phyloP scores from a whole-genome alignment of 2,329 filamentous ascomycete species.

The Sporothrix brunneoviolacea region DNA sequence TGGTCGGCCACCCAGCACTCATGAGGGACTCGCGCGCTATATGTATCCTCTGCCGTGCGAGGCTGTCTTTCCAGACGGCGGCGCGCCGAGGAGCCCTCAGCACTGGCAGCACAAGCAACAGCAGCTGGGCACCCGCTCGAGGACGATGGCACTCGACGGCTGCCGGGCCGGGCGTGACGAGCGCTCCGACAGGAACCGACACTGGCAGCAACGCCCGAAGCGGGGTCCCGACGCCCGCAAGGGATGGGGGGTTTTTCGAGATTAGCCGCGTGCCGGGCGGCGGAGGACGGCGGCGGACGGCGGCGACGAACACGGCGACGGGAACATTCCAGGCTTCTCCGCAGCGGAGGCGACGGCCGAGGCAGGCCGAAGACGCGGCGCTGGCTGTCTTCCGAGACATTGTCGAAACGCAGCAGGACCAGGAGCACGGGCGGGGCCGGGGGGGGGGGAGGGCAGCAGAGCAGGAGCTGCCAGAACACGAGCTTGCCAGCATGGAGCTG shows the following conservation, averaged over 20 bases:
- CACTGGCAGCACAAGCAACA: neutral
- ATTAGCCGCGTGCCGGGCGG: too few species aligned
- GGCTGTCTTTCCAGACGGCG: constrained; percentile 7
- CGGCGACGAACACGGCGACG: neutral
- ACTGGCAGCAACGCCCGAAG: neutral
- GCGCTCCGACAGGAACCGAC: neutral
- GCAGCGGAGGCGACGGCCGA: neutral
- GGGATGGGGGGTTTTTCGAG: too few species aligned
- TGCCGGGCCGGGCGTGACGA: neutral
- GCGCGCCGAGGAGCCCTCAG: neutral
- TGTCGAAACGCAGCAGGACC: constrained; percentile 12
- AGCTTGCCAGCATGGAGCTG: constrained; percentile 18
- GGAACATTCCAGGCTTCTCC: neutral
- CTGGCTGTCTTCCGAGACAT: constrained; percentile 21
- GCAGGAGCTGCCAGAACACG: neutral
- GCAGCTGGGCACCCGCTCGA: neutral
- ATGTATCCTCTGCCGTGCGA: constrained; percentile 18
- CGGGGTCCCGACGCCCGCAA: neutral
- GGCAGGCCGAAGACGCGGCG: constrained; percentile 10
- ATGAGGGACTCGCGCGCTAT: constrained; percentile 19
- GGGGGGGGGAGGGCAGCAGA: neutral
- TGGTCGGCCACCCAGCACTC: neutral
- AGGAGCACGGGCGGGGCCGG: neutral
- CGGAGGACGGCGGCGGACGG: neutral
- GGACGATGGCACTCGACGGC: constrained; percentile 10